Percentiles rank a stretch among this genome's conserved stretches.
Evolutionary conservation across 1,139 yeast genomes (phyloP).

Genomic region (Taphrina sp.): DNA sequence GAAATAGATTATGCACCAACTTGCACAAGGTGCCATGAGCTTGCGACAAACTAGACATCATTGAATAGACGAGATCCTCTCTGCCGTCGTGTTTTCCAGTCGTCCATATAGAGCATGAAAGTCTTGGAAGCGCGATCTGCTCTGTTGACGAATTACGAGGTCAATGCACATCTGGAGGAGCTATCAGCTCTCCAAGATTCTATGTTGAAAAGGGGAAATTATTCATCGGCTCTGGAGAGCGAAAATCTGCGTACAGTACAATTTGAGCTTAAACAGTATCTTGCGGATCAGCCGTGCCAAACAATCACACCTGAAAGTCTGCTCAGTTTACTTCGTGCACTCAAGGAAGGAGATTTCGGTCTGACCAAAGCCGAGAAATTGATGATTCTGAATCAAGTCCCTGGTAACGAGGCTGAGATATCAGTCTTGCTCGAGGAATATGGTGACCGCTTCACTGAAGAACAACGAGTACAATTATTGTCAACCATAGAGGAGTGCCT

Average conservation of each 20-base stretch:
- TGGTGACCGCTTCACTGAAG: slow-evolving; percentile 28
- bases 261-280: slow-evolving; percentile 28
- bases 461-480: slow-evolving; percentile 13
- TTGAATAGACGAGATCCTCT: too few relatives aligned
- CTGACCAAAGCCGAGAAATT: slow-evolving; percentile 34
- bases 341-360: background rate
- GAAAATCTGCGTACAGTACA: slow-evolving; percentile 34
- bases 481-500: slow-evolving; percentile 8
- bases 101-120: slow-evolving; percentile 31
- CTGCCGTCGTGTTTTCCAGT: too few relatives aligned
- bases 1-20: too few relatives aligned
- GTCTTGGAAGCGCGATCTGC: slow-evolving; percentile 29
- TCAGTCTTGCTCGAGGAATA: slow-evolving; percentile 32
- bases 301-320: slow-evolving; percentile 4
- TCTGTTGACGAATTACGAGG: slow-evolving; percentile 33
- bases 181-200: slow-evolving; percentile 24
- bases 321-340: background rate
- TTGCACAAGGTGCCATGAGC: too few relatives aligned
- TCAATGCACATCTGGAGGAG: slow-evolving; percentile 25
- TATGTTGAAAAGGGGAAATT: slow-evolving; percentile 17
- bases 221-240: slow-evolving; percentile 23
- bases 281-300: slow-evolving; percentile 12
- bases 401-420: slow-evolving; percentile 31
- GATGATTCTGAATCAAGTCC: slow-evolving; percentile 31
- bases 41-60: too few relatives aligned